Percentiles rank a stretch among this genome's conserved stretches.
Evolutionary conservation across 257 asterid genomes (phyloP).

Genomic region (Capsicum pubescens): DNA sequence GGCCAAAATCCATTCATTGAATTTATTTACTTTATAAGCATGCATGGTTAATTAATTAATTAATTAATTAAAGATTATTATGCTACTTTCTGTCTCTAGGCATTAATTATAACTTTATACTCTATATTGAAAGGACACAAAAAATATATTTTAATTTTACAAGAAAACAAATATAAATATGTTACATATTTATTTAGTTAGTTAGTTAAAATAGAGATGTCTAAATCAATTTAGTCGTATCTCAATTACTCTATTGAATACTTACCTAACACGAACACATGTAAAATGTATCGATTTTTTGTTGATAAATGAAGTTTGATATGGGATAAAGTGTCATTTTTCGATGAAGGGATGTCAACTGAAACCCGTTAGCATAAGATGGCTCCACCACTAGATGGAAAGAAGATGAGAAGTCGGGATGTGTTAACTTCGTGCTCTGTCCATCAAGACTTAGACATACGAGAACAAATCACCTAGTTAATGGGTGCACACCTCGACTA

Average conservation of each 20-base stretch:
- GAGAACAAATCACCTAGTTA: neutral
- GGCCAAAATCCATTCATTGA: conserved; percentile 12
- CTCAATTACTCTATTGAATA: neutral
- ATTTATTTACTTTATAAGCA: conserved; percentile 8
- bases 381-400: neutral
- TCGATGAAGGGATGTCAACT: no score
- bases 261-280: neutral
- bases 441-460: neutral
- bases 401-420: neutral
- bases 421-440: neutral
- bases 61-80: neutral
- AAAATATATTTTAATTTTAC: neutral
- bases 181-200: neutral
- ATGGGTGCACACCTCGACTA: neutral
- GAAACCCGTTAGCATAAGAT: no score
- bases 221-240: neutral
- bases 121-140: neutral
- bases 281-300: no score
- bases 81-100: neutral
- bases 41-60: neutral
- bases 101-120: neutral
- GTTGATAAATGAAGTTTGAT: no score
- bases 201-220: neutral
- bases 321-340: no score
- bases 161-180: neutral